Evolutionary conservation across 2,329 filamentous ascomycete species (phyloP), one percentile per base, ranked within the genome.

Genomic region (Trichophyton verrucosum): DNA sequence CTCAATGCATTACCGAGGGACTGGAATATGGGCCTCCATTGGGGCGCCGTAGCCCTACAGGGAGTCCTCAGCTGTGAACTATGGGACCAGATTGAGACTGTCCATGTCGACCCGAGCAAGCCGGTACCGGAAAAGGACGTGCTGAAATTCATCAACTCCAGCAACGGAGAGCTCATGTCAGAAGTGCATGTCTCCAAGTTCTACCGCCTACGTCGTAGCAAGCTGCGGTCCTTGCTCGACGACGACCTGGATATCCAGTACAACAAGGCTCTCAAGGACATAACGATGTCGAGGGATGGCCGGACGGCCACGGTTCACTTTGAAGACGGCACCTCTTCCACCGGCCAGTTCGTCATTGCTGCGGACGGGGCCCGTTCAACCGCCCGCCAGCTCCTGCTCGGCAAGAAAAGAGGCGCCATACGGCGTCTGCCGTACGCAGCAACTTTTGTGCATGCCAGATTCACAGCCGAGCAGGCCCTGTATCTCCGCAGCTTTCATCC

Each of bases 321-420:
- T 27, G 49, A 42, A 8, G 61, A 62, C 38, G 60, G 61, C 46
- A 44, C 61, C 20, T 57, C 58, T 5, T 38, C 38, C 44, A 3
- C 49, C 13, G 61, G 57, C 7, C 57, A 53, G 46, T 66, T 76
- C 3, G 76, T 89, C 33, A 77, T 89, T 3, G 86, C 86, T 0
- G 85, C 82, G 51, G 86, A 88, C 64, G 86, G 86, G 0, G 86
- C 86, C 0, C 84, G 86, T 66, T 84, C 80, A 61, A 87, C 84
- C 83, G 83, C 82, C 0, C 74, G 86, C 44, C 76, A 78, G 60
- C 77, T 82, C 60, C 73, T 88, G 1, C 63, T 76, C 2, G 72
- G 70, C 4, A 58, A 68, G 3, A 63, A 69, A 58, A 44, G 49
- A 1, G 69, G 70, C 2, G 61, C 67, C 27, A 71, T 76, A 30